A percentile compares a stretch with the other conserved stretches of the same genome.
phyloP scores from a whole-genome alignment of 805 yeast species.

The Candida ovalis region DNA sequence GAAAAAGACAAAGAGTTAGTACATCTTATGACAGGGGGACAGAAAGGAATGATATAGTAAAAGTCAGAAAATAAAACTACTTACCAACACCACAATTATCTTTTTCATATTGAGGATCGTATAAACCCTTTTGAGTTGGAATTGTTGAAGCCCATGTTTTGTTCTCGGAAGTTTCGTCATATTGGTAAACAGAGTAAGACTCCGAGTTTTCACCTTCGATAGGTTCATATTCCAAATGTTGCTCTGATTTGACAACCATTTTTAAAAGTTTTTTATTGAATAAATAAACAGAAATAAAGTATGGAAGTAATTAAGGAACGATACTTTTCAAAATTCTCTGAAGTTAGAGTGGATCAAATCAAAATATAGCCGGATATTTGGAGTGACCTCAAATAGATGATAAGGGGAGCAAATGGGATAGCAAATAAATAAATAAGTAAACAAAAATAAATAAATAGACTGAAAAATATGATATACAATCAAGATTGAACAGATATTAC shows the following conservation, averaged over 20 bases:
- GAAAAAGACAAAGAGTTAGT: neutral
- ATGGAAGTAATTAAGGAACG: neutral
- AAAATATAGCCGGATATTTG: slow-evolving; percentile 1
- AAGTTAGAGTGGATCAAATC: neutral
- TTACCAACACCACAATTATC: slow-evolving; percentile 95
- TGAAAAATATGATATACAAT: no score
- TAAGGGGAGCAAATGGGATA: neutral
- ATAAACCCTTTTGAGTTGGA: slow-evolving; percentile 84
- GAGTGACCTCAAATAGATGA: neutral
- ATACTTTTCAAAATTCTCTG: no score
- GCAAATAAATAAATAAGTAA: neutral
- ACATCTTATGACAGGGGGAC: neutral
- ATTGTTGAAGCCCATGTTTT: slow-evolving; percentile 89
- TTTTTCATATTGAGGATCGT: slow-evolving; percentile 89
- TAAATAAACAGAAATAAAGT: neutral
- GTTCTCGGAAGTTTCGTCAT: slow-evolving; percentile 75
- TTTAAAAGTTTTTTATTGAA: neutral
- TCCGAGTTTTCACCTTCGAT: slow-evolving; percentile 18
- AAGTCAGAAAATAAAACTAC: slow-evolving; percentile 3
- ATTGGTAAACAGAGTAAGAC: slow-evolving; percentile 47
- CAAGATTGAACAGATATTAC: neutral
- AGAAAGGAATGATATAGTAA: neutral
- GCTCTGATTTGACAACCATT: slow-evolving; percentile 29
- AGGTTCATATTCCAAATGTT: slow-evolving; percentile 24
- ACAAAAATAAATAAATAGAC: neutral